phyloP scores from a whole-genome alignment of 78 protist genomes.

The Tieghemostelium lacteum region DNA sequence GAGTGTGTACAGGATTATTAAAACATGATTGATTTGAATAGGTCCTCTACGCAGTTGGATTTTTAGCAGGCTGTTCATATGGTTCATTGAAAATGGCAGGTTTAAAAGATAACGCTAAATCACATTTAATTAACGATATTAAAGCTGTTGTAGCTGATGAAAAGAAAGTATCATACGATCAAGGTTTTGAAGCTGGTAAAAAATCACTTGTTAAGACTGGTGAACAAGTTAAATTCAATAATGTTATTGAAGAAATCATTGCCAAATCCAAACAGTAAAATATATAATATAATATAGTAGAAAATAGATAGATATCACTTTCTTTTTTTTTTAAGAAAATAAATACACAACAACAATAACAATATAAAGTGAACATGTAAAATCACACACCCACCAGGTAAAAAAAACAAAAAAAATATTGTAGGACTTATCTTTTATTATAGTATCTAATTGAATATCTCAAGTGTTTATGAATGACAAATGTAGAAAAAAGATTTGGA shows the following conservation, averaged over 20 bases:
- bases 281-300: no score
- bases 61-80: conserved; percentile 7
- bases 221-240: background rate
- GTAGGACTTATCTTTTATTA: no score
- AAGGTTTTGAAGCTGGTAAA: conserved; percentile 35
- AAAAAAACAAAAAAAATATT: no score
- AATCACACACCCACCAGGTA: no score
- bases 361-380: no score
- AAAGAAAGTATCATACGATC: conserved; percentile 2
- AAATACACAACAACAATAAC: no score
- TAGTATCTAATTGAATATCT: no score
- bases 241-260: conserved; percentile 16
- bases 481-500: no score
- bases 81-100: background rate
- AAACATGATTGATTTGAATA: background rate
- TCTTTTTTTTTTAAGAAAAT: no score
- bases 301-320: no score
- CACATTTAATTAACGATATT: conserved; percentile 9
- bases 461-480: no score
- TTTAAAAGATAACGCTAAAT: conserved; percentile 7
- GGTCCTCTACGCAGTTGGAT: conserved; percentile 5
- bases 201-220: background rate
- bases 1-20: background rate
- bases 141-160: background rate
- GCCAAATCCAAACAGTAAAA: no score